These are phyloP conservation scores for Fusarium metavorans DNA, from an alignment of 2,329 filamentous ascomycete genomes.

Conservation along the genomic window DNA sequence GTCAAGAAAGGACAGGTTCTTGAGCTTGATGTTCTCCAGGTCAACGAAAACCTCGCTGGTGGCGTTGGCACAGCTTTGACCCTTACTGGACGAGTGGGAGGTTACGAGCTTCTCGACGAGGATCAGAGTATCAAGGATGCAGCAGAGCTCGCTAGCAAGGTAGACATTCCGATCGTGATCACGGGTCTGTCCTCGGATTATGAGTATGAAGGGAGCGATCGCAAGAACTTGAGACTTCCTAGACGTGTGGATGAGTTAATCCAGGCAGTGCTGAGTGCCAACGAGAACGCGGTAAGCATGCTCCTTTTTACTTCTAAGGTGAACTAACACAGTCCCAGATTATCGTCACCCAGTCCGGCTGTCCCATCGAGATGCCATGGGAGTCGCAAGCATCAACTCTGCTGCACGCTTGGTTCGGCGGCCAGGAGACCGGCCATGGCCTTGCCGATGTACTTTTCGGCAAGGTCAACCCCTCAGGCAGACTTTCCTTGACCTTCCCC, in stretches of 20 bases:
- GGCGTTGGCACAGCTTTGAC: slow-evolving; percentile 40
- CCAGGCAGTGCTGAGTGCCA: slow-evolving; percentile 64
- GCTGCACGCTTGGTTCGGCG: slow-evolving; percentile 45
- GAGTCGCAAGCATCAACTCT: slow-evolving; percentile 48
- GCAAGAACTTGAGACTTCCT: slow-evolving; percentile 77
- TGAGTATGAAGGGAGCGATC: slow-evolving; percentile 68
- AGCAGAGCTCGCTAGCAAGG: slow-evolving; percentile 42
- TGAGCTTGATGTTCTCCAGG: slow-evolving; percentile 32
- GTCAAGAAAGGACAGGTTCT: slow-evolving; percentile 12
- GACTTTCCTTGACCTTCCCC: slow-evolving; percentile 76
- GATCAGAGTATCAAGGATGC: slow-evolving; percentile 51
- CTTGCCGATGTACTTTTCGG: slow-evolving; percentile 44
- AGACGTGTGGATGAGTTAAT: slow-evolving; percentile 68
- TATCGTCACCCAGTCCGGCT: slow-evolving; percentile 54
- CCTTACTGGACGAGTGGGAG: slow-evolving; percentile 31
- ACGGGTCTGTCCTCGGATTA: slow-evolving; percentile 67
- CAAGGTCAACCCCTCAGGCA: slow-evolving; percentile 56
- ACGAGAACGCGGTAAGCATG: slow-evolving; percentile 67
- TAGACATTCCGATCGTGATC: slow-evolving; percentile 66
- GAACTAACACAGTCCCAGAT: slow-evolving; percentile 2
- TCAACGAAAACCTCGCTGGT: slow-evolving; percentile 35
- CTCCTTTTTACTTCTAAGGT: accelerated
- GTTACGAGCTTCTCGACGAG: slow-evolving; percentile 34
- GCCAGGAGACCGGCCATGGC: slow-evolving; percentile 43
- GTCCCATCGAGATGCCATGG: slow-evolving; percentile 59